Base-by-base conservation (phyloP, 2,329 filamentous ascomycete genomes). In the Cladosporium sp. region DNA sequence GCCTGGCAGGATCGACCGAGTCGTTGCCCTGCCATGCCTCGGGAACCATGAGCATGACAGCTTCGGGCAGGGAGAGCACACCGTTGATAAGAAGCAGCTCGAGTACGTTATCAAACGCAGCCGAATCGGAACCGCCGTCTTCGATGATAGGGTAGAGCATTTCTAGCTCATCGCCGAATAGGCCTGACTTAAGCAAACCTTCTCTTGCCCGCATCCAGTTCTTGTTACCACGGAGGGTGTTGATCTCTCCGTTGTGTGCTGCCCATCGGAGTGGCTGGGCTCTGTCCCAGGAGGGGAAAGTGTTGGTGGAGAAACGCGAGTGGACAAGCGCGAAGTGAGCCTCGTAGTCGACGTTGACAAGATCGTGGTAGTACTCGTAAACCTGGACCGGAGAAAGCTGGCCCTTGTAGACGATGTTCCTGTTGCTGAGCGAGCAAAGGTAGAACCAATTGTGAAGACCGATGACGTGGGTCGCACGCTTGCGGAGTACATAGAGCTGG, bases 191-290 rank as follows among this genome's bases (percentile, higher is more conserved):
- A 83, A 97, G 89, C 63, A 96, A 87, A 75, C 93, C 93, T 78
- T 97, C 93, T 70, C 93, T 87, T 61, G 93, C 93, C 66, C 92
- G 88, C 93, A 97, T 97, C 93, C 93, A 97, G 78, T 97, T 97
- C 83, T 97, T 97, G 80, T 97, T 97, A 61, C 93, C 93, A 72
- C 93, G 89, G 61, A 97, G 80, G 1, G 93, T 97, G 76, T 97
- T 97, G 73, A 97, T 97, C 78, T 97, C 93, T 81, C 93, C 93
- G 74, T 97, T 97, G 80, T 97, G 93, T 69, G 93, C 93, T 64
- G 92, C 92, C 93, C 93, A 97, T 76, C 93, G 86, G 63, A 97
- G 79, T 62, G 93, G 93, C 78, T 97, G 93, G 61, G 93, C 94
- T 78, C 93, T 89, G 75, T 97, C 94, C 93, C 93, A 97, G 1